Evolutionary conservation across 257 asterid genomes (phyloP), one percentile per base, ranked within the genome.

Genomic region (Coffea canephora): DNA sequence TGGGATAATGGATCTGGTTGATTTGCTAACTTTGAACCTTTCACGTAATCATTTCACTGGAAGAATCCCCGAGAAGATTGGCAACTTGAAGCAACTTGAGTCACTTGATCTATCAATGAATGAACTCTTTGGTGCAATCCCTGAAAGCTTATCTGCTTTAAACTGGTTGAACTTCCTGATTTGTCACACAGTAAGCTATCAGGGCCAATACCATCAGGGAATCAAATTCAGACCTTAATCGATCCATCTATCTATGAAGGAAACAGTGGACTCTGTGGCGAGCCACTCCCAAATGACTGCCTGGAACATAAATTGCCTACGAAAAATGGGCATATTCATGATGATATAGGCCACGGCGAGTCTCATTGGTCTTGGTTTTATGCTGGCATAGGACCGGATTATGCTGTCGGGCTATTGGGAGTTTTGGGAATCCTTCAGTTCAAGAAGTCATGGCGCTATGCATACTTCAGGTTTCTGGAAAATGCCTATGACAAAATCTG

Each of bases 201-300:
- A 1, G 85, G 89, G 25, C 54, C 46, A 41, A 78, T 86, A 73
- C 89, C 89, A 14, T 55, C 78, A n/a, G n/a, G 89, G 15, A 80
- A 81, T 75, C 89, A 86, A 54, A 79, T 86, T 73, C 65, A 68
- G 19, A 73, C 61, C 9, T 72, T 84, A 6, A 25, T 52, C 16
- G 83, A 62, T 69, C 61, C 49, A 52, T 46, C 75, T 13, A 67
- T 77, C 13, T 67, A 65, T 31, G 36, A 64, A 39, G 80, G 74
- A 18, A 78, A 80, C 31, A 55, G 13, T 5, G 80, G 48, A 15
- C 73, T 76, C 7, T 65, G 73, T 9, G 41, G 41, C 41, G 3
- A 39, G 3, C 41, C 41, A 39, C 41, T 39, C 41, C 41, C 41
- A 39, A 39, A 39, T 3, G 3, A 39, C 41, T 39, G 41, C 41